These are phyloP conservation scores for Candida maesae DNA, from an alignment of 805 yeast genomes.

Conservation along the genomic window DNA sequence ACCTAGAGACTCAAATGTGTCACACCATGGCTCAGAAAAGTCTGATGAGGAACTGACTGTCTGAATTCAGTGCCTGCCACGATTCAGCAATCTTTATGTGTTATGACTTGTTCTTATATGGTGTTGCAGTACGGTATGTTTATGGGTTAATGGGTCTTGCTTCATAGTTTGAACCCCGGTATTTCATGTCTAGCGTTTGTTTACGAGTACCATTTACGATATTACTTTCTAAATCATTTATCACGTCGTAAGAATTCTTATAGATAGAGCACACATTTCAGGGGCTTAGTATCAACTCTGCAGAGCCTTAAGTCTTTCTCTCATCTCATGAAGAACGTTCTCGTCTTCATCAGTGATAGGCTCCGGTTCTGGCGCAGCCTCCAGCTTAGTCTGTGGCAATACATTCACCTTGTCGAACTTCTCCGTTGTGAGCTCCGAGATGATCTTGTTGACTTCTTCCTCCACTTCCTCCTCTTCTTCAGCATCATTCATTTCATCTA, in stretches of 20 bases:
- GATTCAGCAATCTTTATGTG: neutral
- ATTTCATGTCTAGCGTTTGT: too few species aligned
- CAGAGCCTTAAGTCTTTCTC: conserved; percentile 80
- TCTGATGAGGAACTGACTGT: neutral
- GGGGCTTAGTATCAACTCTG: conserved; percentile 46
- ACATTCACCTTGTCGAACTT: conserved; percentile 36
- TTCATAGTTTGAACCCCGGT: too few species aligned
- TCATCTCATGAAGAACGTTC: conserved; percentile 76
- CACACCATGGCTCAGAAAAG: neutral
- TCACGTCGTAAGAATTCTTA: neutral
- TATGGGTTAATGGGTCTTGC: too few species aligned
- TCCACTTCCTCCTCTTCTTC: conserved; percentile 64
- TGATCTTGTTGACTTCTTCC: conserved; percentile 60
- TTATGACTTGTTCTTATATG: neutral
- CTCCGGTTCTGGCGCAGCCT: conserved; percentile 22
- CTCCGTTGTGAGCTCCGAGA: conserved; percentile 42
- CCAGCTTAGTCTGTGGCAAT: conserved; percentile 29
- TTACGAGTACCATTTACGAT: too few species aligned
- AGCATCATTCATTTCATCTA: conserved; percentile 61
- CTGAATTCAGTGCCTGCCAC: too few species aligned
- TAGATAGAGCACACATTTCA: too few species aligned
- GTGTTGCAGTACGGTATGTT: neutral
- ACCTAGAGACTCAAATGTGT: too few species aligned
- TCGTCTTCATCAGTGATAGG: conserved; percentile 68
- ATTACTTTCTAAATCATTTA: neutral